Conservation (phyloP, 495 filamentous ascomycete species). For the Hapsidospora chrysogenum region DNA sequence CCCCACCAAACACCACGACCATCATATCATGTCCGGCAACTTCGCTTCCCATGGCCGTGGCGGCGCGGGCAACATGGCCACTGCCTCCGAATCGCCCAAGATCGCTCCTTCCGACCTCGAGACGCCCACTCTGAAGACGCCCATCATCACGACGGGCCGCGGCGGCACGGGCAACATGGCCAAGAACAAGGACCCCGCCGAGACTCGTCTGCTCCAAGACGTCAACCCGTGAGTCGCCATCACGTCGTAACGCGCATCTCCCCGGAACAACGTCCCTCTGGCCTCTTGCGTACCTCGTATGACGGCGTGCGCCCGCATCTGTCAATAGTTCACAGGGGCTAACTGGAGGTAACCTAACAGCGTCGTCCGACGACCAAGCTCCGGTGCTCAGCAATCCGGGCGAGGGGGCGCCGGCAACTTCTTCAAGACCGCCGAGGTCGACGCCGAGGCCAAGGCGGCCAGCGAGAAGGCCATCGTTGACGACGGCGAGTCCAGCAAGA, state of each 20-base stretch:
- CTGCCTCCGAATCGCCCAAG: conserved; percentile 29
- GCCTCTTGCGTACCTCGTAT: no score
- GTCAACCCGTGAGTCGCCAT: conserved; percentile 43
- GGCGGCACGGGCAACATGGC: conserved; percentile 58
- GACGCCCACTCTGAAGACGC: conserved; percentile 68
- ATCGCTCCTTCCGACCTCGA: conserved; percentile 43
- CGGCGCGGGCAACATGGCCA: conserved; percentile 60
- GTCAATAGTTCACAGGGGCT: conserved; percentile 3
- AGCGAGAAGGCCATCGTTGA: conserved; percentile 11
- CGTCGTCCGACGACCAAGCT: conserved; percentile 19
- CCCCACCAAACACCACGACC: no score
- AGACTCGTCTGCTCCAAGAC: conserved; percentile 69
- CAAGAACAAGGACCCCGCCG: conserved; percentile 41
- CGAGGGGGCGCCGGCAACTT: conserved; percentile 43
- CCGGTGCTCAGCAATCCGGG: conserved; percentile 25
- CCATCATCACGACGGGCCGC: conserved; percentile 66
- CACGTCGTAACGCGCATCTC: no score
- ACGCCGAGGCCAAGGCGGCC: conserved; percentile 9
- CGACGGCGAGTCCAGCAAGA: conserved; percentile 4
- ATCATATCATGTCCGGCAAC: no score
- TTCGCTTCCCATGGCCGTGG: conserved; percentile 33
- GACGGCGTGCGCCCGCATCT: no score
- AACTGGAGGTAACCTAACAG: conserved; percentile 8
- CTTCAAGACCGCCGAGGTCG: conserved; percentile 22
- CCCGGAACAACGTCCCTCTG: no score